Conservation (phyloP, 2,329 filamentous ascomycete species). For the Fusarium oxysporum region DNA sequence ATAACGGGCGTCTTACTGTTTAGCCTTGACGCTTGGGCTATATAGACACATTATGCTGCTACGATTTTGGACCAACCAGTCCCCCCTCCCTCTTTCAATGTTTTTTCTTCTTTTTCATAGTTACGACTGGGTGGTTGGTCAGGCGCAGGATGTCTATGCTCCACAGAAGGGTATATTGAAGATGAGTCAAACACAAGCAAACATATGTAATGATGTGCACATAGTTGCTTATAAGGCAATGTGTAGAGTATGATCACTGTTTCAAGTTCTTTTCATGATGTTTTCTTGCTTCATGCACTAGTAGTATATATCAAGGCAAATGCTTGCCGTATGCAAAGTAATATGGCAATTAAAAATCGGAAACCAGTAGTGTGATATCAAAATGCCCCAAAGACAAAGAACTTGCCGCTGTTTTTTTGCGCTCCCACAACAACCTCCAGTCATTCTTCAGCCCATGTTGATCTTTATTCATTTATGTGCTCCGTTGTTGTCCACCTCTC, state of each 20-base stretch:
- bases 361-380: conserved; percentile 34
- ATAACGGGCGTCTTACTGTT: conserved; percentile 5
- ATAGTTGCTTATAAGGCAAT: too few relatives aligned
- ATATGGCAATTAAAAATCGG: conserved; percentile 12
- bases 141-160: conserved; percentile 3
- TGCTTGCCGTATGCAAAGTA: conserved; percentile 1
- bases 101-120: not conserved
- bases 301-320: conserved; percentile 9
- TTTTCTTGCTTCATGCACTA: conserved; percentile 9
- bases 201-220: not conserved
- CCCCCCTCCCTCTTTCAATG: not conserved
- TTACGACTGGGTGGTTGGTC: not conserved
- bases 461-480: not conserved
- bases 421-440: not conserved
- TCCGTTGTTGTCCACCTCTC: not conserved
- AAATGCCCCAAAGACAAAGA: conserved; percentile 27
- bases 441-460: not conserved
- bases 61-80: not conserved
- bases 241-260: not conserved
- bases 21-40: not conserved
- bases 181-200: not conserved
- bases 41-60: conserved; percentile 9
- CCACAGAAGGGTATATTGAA: not conserved
- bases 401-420: conserved; percentile 19
- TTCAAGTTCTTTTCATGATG: not conserved